Evolutionary conservation across 2,329 filamentous ascomycete genomes (phyloP), one percentile per base, ranked within the genome.

Genomic region (Fusarium sp.): DNA sequence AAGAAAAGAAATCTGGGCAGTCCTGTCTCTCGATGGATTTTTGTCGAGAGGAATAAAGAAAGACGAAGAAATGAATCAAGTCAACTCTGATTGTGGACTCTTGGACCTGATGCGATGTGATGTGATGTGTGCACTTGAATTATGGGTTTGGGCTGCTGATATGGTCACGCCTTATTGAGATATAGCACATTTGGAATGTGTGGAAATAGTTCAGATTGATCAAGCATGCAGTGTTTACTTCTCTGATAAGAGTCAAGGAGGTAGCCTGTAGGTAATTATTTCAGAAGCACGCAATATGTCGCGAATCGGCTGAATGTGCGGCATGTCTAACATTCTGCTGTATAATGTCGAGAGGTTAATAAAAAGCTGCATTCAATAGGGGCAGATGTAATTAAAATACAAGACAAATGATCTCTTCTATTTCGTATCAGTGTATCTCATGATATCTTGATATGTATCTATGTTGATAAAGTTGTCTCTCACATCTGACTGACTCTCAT

Each of bases 1-100:
- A 63, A 64, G 72, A 74, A 74, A 66, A 68, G 58, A 63, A 64
- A 61, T 29, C 41, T 70, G 66, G 65, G 71, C 63, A 69, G 69
- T 46, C 62, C 5, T 6, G 15, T 69, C 67, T 73, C 68, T 57
- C 29, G 53, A 57, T 55, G 18, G 37, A 38, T 29, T 56, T 56
- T 38, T 41, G 18, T 50, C 35, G 50, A 63, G 66, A 57, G 35
- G 53, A 69, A 69, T 57, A 60, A 67, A 62, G 63, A 60, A 67
- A 62, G 63, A 69, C 38, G 9, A 66, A 46, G 47, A 57, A 64
- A 59, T 54, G 48, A 73, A 65, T 49, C 24, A 20, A 55, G 29
- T 33, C 9, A 42, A 11, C 23, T 33, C 23, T 41, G 38, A 35
- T 24, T 56, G 31, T 23, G 28, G n/a, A 21, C 16, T 21, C n/a